Conservation (phyloP, 805 yeast species). For the Lipomyces oligophaga region DNA sequence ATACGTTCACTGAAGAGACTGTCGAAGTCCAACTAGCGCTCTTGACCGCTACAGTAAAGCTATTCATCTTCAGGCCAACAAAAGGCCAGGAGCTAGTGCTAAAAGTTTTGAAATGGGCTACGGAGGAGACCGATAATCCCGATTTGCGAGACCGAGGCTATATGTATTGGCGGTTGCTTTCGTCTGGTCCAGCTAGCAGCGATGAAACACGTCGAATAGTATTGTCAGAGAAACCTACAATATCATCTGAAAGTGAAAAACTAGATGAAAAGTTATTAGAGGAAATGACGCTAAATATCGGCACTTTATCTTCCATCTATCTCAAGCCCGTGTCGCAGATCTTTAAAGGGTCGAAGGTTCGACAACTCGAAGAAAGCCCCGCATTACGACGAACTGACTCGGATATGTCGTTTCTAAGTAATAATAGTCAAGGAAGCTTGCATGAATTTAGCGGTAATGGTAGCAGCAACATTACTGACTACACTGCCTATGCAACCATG, state of each 20-base stretch:
- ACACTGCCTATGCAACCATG: no score
- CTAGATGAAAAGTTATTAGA: conserved; percentile 68
- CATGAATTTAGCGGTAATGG: no score
- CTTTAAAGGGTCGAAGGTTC: conserved; percentile 19
- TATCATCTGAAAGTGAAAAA: conserved; percentile 62
- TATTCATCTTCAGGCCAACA: conserved; percentile 56
- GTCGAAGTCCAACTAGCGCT: conserved; percentile 69
- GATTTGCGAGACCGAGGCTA: conserved; percentile 82
- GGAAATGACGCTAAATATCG: conserved; percentile 77
- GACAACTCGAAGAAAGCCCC: conserved; percentile 20
- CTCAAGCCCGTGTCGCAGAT: conserved; percentile 48
- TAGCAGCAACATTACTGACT: no score
- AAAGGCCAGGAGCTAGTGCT: conserved; percentile 56
- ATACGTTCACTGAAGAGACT: conserved; percentile 57
- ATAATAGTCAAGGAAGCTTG: no score
- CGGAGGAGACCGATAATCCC: conserved; percentile 74
- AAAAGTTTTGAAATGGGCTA: conserved; percentile 58
- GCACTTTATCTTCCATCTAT: conserved; percentile 77
- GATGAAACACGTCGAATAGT: conserved; percentile 52
- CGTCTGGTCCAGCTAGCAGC: conserved; percentile 44
- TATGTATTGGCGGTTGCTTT: conserved; percentile 78
- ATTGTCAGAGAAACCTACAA: conserved; percentile 56
- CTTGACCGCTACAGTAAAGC: conserved; percentile 69
- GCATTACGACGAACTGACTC: conserved; percentile 18
- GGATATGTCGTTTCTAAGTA: no score